Percentiles rank a stretch among this genome's conserved stretches.
Conservation (phyloP, 148 eudicot genomes). For the Nyssa sinensis region DNA sequence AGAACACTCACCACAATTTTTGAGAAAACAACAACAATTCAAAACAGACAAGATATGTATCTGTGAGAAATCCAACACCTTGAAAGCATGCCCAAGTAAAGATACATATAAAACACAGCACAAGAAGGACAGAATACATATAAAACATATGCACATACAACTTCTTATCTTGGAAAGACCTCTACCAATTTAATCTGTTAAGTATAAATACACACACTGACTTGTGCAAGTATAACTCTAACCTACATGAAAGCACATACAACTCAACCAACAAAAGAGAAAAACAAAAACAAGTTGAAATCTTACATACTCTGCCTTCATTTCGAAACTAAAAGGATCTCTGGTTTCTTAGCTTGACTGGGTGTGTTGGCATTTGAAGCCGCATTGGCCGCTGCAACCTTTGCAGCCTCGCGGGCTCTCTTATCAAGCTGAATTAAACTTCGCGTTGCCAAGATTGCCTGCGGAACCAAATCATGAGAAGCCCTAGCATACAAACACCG, state of each 20-base stretch:
- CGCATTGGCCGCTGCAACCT: slow-evolving; percentile 31
- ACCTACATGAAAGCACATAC: background rate
- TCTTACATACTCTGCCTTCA: slow-evolving; percentile 30
- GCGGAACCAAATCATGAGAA: slow-evolving; percentile 80
- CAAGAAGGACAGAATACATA: background rate
- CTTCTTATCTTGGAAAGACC: background rate
- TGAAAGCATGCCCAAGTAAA: slow-evolving; percentile 10
- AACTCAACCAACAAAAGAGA: slow-evolving; percentile 1
- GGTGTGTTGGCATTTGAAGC: slow-evolving; percentile 73
- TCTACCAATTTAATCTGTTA: background rate
- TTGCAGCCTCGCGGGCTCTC: slow-evolving; percentile 53
- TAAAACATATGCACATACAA: background rate
- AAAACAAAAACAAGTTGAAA: background rate
- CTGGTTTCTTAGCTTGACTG: slow-evolving; percentile 72
- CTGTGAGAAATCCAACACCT: slow-evolving; percentile 1
- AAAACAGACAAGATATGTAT: background rate
- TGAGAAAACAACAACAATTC: background rate
- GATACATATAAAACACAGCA: slow-evolving; percentile 3
- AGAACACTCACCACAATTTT: background rate
- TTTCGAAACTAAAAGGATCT: slow-evolving; percentile 78
- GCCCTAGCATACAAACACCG: slow-evolving; percentile 75
- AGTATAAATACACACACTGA: slow-evolving; percentile 3
- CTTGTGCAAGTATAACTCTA: slow-evolving; percentile 1
- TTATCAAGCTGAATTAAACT: slow-evolving; percentile 75
- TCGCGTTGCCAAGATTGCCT: slow-evolving; percentile 77